Percentiles rank a stretch among this genome's conserved stretches.
These are phyloP conservation scores for Phaeosphaeria sp. DNA, from an alignment of 2,329 filamentous ascomycete genomes.

Conservation along the genomic window DNA sequence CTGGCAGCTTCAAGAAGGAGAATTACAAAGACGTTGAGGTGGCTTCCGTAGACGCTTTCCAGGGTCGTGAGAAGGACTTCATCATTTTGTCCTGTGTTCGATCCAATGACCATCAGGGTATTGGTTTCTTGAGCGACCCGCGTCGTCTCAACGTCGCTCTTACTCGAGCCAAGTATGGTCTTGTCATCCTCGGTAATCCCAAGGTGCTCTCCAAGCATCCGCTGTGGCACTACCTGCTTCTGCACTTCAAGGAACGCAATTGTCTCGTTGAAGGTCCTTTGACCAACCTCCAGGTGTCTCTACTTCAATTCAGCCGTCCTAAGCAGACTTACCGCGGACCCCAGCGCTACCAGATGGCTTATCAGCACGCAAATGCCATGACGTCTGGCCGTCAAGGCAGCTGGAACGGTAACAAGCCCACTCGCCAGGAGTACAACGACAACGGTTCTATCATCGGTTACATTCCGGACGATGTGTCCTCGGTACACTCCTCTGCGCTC, in stretches of 20 bases:
- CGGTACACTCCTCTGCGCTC: conserved; percentile 89
- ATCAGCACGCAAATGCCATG: conserved; percentile 69
- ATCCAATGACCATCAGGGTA: conserved; percentile 98
- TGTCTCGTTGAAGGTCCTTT: conserved; percentile 95
- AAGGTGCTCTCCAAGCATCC: conserved; percentile 98
- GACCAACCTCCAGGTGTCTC: conserved; percentile 92
- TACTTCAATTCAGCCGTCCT: conserved; percentile 92
- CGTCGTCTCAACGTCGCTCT: conserved; percentile 96
- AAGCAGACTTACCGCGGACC: conserved; percentile 91
- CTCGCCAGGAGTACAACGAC: conserved; percentile 66
- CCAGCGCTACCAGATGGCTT: conserved; percentile 83
- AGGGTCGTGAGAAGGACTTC: conserved; percentile 98
- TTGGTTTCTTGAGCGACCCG: conserved; percentile 97
- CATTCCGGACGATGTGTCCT: conserved; percentile 96
- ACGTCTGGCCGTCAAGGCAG: conserved; percentile 53
- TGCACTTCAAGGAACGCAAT: conserved; percentile 96
- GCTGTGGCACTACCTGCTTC: conserved; percentile 91
- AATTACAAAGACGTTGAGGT: conserved; percentile 99
- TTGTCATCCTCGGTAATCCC: conserved; percentile 96
- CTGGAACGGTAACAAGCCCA: conserved; percentile 57
- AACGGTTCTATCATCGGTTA: conserved; percentile 91
- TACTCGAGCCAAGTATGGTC: conserved; percentile 93
- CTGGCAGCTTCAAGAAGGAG: conserved; percentile 97
- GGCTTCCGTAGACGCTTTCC: conserved; percentile 97
- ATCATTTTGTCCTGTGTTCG: conserved; percentile 97